Evolutionary conservation across 2,329 filamentous ascomycete species (phyloP).

Genomic region (Ploettnerulaceae sp.): DNA sequence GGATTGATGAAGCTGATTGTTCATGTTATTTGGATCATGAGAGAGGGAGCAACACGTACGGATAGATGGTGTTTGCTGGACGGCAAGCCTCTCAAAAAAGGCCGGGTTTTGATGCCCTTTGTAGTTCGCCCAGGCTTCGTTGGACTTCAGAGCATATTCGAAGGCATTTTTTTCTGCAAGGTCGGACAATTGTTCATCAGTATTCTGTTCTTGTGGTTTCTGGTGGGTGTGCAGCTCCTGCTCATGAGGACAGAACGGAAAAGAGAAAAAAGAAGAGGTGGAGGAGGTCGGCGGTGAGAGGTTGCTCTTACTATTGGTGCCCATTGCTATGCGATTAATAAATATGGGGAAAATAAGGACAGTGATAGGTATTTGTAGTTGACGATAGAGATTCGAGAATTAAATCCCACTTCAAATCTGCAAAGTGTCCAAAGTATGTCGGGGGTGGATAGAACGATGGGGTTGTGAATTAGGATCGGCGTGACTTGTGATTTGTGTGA

Average conservation of each 20-base stretch:
- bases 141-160: constrained; percentile 59
- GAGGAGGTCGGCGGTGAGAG: constrained; percentile 9
- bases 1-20: not conserved
- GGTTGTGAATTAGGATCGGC: not conserved
- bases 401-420: not conserved
- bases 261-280: not conserved
- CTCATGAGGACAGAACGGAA: not conserved
- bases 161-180: constrained; percentile 38
- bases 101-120: constrained; percentile 61
- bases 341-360: not conserved
- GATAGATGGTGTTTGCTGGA: constrained; percentile 61
- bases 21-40: not conserved
- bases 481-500: not conserved
- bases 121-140: constrained; percentile 65
- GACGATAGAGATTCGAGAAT: not conserved
- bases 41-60: constrained; percentile 41
- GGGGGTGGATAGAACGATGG: not conserved
- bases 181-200: constrained; percentile 3
- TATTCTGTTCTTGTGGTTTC: not conserved
- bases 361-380: not conserved
- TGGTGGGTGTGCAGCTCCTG: not conserved
- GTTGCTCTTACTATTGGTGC: constrained; percentile 11
- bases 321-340: constrained; percentile 6
- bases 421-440: no score
- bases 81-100: constrained; percentile 64